phyloP scores from a whole-genome alignment of 2,329 filamentous ascomycete species.

The Fusarium sp. region DNA sequence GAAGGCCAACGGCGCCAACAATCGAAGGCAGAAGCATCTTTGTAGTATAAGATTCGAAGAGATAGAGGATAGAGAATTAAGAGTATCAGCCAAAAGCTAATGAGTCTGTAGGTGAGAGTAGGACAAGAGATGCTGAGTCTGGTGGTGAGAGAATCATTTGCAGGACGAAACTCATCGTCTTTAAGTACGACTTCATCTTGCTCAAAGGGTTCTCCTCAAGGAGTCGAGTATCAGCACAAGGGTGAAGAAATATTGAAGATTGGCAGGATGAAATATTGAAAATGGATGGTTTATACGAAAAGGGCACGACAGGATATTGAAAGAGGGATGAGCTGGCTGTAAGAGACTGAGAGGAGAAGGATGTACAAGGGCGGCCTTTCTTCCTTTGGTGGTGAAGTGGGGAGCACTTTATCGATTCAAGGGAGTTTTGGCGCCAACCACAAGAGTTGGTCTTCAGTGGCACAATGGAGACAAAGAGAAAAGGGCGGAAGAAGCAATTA shows the following conservation, averaged over 20 bases:
- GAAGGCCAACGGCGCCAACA: conserved; percentile 45
- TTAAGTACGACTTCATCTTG: conserved; percentile 43
- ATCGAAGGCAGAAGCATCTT: conserved; percentile 44
- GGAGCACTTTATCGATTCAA: conserved; percentile 24
- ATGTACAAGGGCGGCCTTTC: conserved; percentile 18
- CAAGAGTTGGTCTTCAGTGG: not conserved
- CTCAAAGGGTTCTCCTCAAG: conserved; percentile 29
- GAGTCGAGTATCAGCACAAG: conserved; percentile 21
- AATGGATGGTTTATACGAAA: not conserved
- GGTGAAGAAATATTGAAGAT: conserved; percentile 37
- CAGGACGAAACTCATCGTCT: conserved; percentile 17
- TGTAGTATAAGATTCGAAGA: conserved; percentile 4
- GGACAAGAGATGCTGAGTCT: conserved; percentile 34
- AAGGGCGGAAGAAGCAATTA: conserved; percentile 37
- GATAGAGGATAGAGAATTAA: not conserved
- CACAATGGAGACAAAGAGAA: conserved; percentile 16
- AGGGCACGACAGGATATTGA: conserved; percentile 27
- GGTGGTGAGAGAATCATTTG: conserved; percentile 31
- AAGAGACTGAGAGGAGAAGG: not conserved
- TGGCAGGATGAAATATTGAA: conserved; percentile 23
- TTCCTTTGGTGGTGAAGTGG: conserved; percentile 20
- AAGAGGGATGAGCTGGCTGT: conserved; percentile 16
- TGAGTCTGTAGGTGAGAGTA: conserved; percentile 23
- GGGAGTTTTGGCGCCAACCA: conserved; percentile 30
- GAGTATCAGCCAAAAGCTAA: conserved; percentile 21